A percentile compares a stretch with the other conserved stretches of the same genome.
phyloP scores from a whole-genome alignment of 2,329 filamentous ascomycete species.

The Capronia americana region DNA sequence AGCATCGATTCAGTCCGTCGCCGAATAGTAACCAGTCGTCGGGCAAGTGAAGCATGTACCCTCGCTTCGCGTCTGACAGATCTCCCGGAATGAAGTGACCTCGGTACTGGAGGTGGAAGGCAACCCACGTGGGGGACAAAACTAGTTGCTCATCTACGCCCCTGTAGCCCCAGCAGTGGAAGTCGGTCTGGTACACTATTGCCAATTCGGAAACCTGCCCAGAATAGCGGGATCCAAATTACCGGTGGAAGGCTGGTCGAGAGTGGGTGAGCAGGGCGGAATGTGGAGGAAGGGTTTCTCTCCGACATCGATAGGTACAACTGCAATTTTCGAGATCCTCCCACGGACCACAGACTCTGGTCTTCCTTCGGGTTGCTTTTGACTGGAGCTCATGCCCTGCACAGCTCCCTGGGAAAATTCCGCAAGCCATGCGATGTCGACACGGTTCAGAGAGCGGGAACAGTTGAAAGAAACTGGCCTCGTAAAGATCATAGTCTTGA shows the following conservation, averaged over 20 bases:
- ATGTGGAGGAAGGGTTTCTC: slow-evolving; percentile 40
- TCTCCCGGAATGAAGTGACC: not conserved
- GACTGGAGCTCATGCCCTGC: not conserved
- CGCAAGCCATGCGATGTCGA: not conserved
- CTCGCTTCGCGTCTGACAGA: not conserved
- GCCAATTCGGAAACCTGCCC: not conserved
- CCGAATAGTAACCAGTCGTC: not conserved
- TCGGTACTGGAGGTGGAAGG: not conserved
- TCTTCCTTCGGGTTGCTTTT: not conserved
- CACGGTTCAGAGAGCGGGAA: not conserved
- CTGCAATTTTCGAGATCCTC: not conserved
- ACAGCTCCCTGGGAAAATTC: not conserved
- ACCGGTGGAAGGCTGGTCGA: not conserved
- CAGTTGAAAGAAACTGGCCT: slow-evolving; percentile 39
- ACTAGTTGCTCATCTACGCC: not conserved
- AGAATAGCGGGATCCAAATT: slow-evolving; percentile 38
- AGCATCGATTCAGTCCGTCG: not conserved
- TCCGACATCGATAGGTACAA: not conserved
- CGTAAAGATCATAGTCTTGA: slow-evolving; percentile 25
- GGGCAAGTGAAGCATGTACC: not conserved
- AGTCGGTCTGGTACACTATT: not conserved
- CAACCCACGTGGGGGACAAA: not conserved
- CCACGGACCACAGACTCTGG: not conserved
- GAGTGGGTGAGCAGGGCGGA: slow-evolving; percentile 31
- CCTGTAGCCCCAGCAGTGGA: not conserved